Percentiles rank a stretch among this genome's conserved stretches.
Conservation (phyloP, 2,329 filamentous ascomycete species). For the Neonectria coccinea region DNA sequence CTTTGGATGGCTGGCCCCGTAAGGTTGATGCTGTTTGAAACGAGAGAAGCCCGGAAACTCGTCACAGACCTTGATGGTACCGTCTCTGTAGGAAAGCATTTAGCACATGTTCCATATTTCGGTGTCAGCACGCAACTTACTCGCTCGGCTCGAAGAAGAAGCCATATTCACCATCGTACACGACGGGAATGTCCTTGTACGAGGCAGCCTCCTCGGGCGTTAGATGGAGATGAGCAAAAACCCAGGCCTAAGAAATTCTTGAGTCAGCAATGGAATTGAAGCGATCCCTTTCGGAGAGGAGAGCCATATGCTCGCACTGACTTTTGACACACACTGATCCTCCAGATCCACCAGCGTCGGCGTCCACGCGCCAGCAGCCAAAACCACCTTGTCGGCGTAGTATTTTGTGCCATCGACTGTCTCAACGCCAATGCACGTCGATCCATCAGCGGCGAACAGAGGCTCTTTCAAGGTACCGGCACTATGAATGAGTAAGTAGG, state of each 20-base stretch:
- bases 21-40: constrained; percentile 17
- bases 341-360: constrained; percentile 16
- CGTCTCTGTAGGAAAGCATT: constrained; percentile 3
- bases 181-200: constrained; percentile 14
- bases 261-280: not conserved
- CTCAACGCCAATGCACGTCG: constrained; percentile 17
- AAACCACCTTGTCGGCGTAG: constrained; percentile 19
- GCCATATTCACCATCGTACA: constrained; percentile 23
- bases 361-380: constrained; percentile 16
- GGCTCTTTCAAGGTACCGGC: constrained; percentile 11
- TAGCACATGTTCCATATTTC: not conserved
- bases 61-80: constrained; percentile 21
- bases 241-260: constrained; percentile 7
- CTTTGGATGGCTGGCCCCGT: constrained; percentile 8
- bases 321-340: constrained; percentile 22
- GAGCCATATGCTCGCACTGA: constrained; percentile 1
- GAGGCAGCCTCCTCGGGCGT: constrained; percentile 13
- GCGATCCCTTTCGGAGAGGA: not conserved
- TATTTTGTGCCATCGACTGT: constrained; percentile 13
- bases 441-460: constrained; percentile 13
- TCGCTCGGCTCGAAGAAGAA: constrained; percentile 26
- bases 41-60: constrained; percentile 23
- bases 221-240: constrained; percentile 21
- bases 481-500: not conserved
- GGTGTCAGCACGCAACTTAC: constrained; percentile 2